Base-by-base conservation (phyloP, 2,329 filamentous ascomycete genomes). In the Metarhizium anisopliae region DNA sequence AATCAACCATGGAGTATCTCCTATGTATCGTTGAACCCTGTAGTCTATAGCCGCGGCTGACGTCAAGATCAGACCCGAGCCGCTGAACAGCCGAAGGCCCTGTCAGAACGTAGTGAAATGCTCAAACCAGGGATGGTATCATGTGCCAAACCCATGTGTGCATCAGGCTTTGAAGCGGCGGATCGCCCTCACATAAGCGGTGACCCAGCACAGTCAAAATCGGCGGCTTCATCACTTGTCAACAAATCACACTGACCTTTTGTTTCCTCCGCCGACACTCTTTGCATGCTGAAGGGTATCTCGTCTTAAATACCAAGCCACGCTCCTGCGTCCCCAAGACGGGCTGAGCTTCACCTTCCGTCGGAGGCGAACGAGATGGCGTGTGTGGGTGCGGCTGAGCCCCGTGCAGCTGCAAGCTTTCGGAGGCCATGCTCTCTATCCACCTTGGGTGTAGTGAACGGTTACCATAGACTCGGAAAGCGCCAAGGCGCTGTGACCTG, bases 231-330 rank as follows among this genome's bases (percentile, higher is more conserved):
- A 18, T 50, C 47, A 50, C 38, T 40, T 40, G 38, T 1, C 38
- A 13, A 16, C 10, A 51, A 8, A 13, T 11, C 10, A 16, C n/a
- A 53, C 59, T 47, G 29, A 77, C 77, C 70, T 75, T 79, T 68
- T 80, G 77, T 62, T 80, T 80, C 57, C 77, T 69, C 57, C 77
- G 69, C 50, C 77, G 73, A 55, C 77, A 80, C 61, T 80, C 77
- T 3, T 72, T 72, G 62, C 77, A 80, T 20, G 76, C 77, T 20
- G 74, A 77, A 43, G 67, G 66, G 42, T 58, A 57, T 53, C 61
- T 59, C 6, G 60, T 58, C 61, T 61, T 65, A 54, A 55, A 57
- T n/a, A 51, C 50, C 32, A 50, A 42, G 47, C 55, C 55, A 35
- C 53, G 55, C 18, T 55, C 35, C 10, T 52, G 50, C 10, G 52